Evolutionary conservation across 257 asterid species (phyloP).

Genomic region (Eucommia ulmoides): DNA sequence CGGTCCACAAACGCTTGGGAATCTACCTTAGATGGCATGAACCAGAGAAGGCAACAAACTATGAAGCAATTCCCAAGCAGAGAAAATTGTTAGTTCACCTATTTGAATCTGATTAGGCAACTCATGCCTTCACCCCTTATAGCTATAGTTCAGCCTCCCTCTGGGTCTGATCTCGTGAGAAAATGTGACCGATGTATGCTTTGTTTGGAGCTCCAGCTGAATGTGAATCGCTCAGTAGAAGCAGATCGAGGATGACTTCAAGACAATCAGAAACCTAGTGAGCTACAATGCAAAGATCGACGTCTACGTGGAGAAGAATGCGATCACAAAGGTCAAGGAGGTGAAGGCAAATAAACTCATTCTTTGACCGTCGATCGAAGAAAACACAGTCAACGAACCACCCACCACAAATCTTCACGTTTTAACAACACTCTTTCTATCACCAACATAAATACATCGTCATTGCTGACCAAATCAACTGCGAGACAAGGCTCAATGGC

Average conservation of each 20-base stretch:
- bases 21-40: no score
- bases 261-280: not conserved
- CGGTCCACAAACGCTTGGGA: no score
- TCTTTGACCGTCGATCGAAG: not conserved
- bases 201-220: not conserved
- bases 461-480: no score
- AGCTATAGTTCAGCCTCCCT: conserved; percentile 12
- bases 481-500: no score
- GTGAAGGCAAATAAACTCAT: not conserved
- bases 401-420: not conserved
- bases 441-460: no score
- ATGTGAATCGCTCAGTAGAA: not conserved
- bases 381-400: not conserved
- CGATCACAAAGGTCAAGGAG: not conserved
- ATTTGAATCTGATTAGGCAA: no score
- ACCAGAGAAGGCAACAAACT: no score
- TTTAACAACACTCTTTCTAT: no score
- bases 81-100: no score
- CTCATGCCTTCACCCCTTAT: no score
- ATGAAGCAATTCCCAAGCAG: no score
- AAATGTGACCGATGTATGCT: not conserved
- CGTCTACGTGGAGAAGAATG: not conserved
- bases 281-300: not conserved
- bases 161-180: conserved; percentile 1
- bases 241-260: not conserved